phyloP scores from a whole-genome alignment of 768 basidiomycete genomes.

The Leccinum imitatum region DNA sequence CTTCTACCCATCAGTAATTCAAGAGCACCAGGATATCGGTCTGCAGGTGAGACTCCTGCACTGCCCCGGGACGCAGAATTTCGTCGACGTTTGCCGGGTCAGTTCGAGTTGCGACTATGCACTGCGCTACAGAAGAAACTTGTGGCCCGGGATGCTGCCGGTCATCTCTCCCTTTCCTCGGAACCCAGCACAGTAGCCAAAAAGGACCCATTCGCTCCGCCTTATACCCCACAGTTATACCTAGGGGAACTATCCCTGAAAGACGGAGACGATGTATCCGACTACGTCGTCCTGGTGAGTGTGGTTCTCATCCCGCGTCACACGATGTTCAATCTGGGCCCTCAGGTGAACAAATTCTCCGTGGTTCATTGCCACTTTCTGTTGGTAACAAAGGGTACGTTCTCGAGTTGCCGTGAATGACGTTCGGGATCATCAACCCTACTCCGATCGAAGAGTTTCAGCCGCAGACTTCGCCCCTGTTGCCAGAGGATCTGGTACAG shows the following conservation, averaged over 20 bases:
- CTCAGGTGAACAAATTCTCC: constrained; percentile 83
- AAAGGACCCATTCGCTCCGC: constrained; percentile 80
- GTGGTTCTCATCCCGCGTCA: constrained; percentile 5
- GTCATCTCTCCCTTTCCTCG: constrained; percentile 29
- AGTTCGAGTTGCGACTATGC: constrained; percentile 89
- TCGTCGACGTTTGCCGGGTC: constrained; percentile 4
- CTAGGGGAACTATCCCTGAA: constrained; percentile 63
- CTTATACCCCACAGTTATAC: constrained; percentile 74
- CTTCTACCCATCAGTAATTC: constrained; percentile 74
- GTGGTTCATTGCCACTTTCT: constrained; percentile 84
- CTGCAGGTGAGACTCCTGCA: constrained; percentile 52
- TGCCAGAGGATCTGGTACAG: constrained; percentile 76
- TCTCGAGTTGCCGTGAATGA: neutral
- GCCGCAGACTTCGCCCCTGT: constrained; percentile 77
- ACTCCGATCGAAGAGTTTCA: constrained; percentile 52
- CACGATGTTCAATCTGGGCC: neutral
- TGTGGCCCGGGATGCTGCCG: constrained; percentile 44
- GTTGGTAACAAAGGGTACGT: constrained; percentile 78
- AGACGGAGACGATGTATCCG: constrained; percentile 51
- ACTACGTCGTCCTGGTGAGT: constrained; percentile 71
- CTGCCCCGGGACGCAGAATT: neutral
- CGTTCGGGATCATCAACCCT: neutral
- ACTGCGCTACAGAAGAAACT: constrained; percentile 84
- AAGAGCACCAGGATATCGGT: constrained; percentile 57
- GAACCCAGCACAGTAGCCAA: constrained; percentile 27